A percentile compares a stretch with the other conserved stretches of the same genome.
phyloP scores from a whole-genome alignment of 2,329 filamentous ascomycete genomes.

The Rosellinia necatrix region DNA sequence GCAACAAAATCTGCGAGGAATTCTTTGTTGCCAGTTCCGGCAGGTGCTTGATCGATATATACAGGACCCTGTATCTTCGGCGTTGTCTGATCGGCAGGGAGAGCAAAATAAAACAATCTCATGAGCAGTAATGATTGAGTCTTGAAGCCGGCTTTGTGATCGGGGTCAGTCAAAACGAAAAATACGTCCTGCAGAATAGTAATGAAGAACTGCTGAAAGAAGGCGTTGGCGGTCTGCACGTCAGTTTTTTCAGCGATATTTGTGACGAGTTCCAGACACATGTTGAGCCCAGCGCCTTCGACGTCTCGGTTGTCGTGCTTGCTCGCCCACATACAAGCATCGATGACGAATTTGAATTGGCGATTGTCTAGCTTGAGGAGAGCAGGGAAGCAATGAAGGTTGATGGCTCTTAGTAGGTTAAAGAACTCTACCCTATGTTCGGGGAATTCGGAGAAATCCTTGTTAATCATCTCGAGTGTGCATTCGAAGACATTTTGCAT shows the following conservation, averaged over 20 bases:
- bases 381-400: constrained; percentile 94
- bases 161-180: constrained; percentile 95
- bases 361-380: constrained; percentile 91
- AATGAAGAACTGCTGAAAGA: constrained; percentile 98
- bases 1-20: constrained; percentile 89
- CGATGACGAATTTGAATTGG: constrained; percentile 99
- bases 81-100: constrained; percentile 66
- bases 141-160: constrained; percentile 99
- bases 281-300: constrained; percentile 92
- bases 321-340: constrained; percentile 99
- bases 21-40: constrained; percentile 85
- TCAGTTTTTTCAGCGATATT: constrained; percentile 97
- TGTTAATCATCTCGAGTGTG: constrained; percentile 99
- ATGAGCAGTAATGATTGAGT: constrained; percentile 92
- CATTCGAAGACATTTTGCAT: constrained; percentile 99
- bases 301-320: constrained; percentile 99
- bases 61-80: constrained; percentile 93
- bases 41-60: constrained; percentile 82
- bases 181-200: constrained; percentile 96
- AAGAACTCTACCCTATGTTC: constrained; percentile 99
- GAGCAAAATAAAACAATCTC: constrained; percentile 95
- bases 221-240: constrained; percentile 81
- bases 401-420: constrained; percentile 93
- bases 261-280: constrained; percentile 96
- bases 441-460: constrained; percentile 98